Base-by-base conservation (phyloP, 2,329 filamentous ascomycete genomes). In the Fusarium caatingaense region DNA sequence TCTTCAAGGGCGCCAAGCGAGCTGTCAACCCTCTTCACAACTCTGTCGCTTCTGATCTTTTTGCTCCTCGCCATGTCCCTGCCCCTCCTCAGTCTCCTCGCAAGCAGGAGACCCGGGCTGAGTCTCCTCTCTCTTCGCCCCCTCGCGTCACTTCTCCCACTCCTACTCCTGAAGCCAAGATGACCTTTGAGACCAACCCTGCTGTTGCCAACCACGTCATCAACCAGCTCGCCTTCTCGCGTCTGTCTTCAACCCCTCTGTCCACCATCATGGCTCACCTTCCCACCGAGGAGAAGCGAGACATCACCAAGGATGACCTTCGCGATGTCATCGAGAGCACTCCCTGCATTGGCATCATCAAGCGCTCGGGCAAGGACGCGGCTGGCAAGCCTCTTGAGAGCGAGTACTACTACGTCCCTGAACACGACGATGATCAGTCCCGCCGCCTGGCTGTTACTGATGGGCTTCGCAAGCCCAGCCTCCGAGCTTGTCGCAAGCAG, bases 321-420 rank as follows among this genome's bases (percentile, higher is more conserved):
- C 90, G 91, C 64, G 84, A 82, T 47, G 86, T 97, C 61, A 87
- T 98, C 45, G 91, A 94, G 77, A 83, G 84, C 25, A 92, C 93
- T 8, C 80, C 87, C 11, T 97, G 93, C 77, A 90, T 98, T 68
- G 96, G 96, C 48, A 91, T 96, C 79, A 97, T 99, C 74, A 86
- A 87, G 54, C 91, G 96, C 41, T 91, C 95, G 78, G 96, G 96
- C 77, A 99, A 98, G 80, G 96, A 99, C 78, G 96, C 96, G 8
- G 95, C 96, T 0, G 96, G 96, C 72, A 96, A 98, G 83, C 83
- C 91, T 9, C 87, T 99, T 2, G 95, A 99, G 84, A 97, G 93
- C 83, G 94, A 99, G 80, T 98, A 97, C 79, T 98, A 98, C 81
- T 99, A 99, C 77, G 86, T 98, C 10, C 92, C 94, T 0, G 95